Evolutionary conservation across 768 basidiomycete genomes (phyloP), one percentile per base, ranked within the genome.

Genomic region (Erythrobasidium yunnanense): DNA sequence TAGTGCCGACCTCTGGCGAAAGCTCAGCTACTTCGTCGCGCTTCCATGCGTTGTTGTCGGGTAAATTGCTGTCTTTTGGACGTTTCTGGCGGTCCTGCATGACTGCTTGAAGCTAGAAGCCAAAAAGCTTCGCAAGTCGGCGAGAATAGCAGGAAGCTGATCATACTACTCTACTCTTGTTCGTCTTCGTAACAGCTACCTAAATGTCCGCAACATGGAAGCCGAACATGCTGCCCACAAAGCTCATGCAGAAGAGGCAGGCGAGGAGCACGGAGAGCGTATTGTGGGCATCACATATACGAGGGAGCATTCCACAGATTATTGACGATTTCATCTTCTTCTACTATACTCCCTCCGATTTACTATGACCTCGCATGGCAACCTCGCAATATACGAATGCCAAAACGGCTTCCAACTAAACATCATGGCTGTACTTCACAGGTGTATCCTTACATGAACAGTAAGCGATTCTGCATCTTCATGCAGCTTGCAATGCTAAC

Each of bases 181-280:
- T 11, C 38, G 11, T 11, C 38, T 42, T 42, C 38, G n/a, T n/a
- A n/a, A n/a, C n/a, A 42, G 38, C 38, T 42, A n/a, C 65, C 29
- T 22, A 8, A 18, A 32, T 18, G 7, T 15, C 33, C 51, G 50
- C 65, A 56, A 66, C 54, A 17, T 56, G 25, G 27, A 32, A 27
- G 30, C 56, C 51, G 71, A 72, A 65, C 71, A 72, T 66, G 58
- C 67, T 50, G n/a, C 30, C 11, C 71, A 72, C 67, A 53, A 69
- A 47, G 70, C 68, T 47, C 71, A 72, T 67, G 65, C 68, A 42
- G 68, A 70, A 66, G 63, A 69, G 38, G 71, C 68, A 62, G 71
- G 70, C n/a, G 71, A 70, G 35, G 71, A 72, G 63, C 60, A 66
- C 33, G 69, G 68, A 4, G 65, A 69, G 60, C 55, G 70, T 8